Base-by-base conservation (phyloP, 2,329 filamentous ascomycete species). In the Endoconidiophora polonica region DNA sequence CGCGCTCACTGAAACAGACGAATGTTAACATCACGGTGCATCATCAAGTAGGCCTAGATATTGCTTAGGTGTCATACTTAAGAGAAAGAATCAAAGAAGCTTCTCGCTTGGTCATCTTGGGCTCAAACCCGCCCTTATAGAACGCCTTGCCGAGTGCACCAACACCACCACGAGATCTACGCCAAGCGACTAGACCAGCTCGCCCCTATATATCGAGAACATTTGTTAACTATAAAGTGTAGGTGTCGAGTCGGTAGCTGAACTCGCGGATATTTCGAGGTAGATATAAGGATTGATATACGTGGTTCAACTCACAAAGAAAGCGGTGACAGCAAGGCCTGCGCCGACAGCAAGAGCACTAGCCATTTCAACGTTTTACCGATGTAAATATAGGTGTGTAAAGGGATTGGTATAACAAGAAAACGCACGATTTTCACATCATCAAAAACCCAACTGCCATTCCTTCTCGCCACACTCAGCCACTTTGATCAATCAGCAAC, bases 111-210 rank as follows among this genome's bases (percentile, higher is more conserved):
- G 79, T 95, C 90, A 98, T 98, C 66, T 83, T 84, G 54, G 79
- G 73, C 69, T 98, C 91, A 63, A 98, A 98, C n/a, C 91, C 91
- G 58, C 91, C 91, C 68, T 96, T 98, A 74, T 95, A 96, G 63
- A 87, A 98, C 40, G 87, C 80, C 65, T 88, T 87, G 59, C 91
- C 91, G 58, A 94, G 70, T 36, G 83, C 81, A 57, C 83, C 83
- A 44, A 84, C 72, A 56, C 81, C 81, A 55, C 84, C 83, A 55
- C 83, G 76, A 54, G 83, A 94, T 60, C 86, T 79, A 56, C 88
- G 80, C 65, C 88, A 77, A 58, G 91, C 91, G 60, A 96, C 83
- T 38, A 94, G 76, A 59, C 88, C 90, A 54, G 91, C 90, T 62
- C 91, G 86, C 57, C 91, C 90, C 87, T 95, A 60, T 39, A 46